These are phyloP conservation scores for Cyclanthera cordifolia DNA, from an alignment of 306 rosid genomes.

Conservation along the genomic window DNA sequence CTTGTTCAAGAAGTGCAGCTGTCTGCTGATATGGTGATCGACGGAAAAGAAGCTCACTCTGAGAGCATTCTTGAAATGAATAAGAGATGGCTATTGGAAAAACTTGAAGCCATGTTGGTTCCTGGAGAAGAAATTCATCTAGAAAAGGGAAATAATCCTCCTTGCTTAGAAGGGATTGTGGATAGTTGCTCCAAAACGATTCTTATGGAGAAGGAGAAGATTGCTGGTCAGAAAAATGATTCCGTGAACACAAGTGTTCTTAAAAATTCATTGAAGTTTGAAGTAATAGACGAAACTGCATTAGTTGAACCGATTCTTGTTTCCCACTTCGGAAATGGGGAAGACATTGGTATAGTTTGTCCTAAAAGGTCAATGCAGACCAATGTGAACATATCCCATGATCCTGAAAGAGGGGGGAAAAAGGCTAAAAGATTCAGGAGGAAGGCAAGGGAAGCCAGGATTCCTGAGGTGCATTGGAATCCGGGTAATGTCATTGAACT, in stretches of 20 bases:
- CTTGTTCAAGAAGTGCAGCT: not conserved
- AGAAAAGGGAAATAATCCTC: not conserved
- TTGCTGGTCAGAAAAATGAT: not conserved
- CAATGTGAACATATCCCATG: slow-evolving; percentile 8
- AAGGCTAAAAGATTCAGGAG: slow-evolving; percentile 26
- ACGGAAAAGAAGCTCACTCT: slow-evolving; percentile 14
- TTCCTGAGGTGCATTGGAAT: slow-evolving; percentile 7
- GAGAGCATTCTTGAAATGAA: slow-evolving; percentile 24
- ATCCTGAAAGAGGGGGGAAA: slow-evolving; percentile 18
- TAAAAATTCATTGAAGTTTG: slow-evolving; percentile 28
- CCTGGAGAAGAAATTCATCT: slow-evolving; percentile 19
- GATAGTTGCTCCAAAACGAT: not conserved
- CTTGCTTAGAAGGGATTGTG: not conserved
- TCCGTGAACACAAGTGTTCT: not conserved
- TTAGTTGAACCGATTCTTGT: slow-evolving; percentile 31
- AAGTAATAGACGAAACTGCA: slow-evolving; percentile 81
- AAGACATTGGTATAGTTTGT: slow-evolving; percentile 11
- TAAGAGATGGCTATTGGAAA: slow-evolving; percentile 44
- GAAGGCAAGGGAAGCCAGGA: slow-evolving; percentile 20
- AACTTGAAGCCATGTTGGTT: slow-evolving; percentile 41
- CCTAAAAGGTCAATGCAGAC: slow-evolving; percentile 14
- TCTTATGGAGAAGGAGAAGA: slow-evolving; percentile 4
- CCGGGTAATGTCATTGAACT: not conserved
- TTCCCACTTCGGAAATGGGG: slow-evolving; percentile 9
- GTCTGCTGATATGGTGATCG: not conserved